Evolutionary conservation across 768 basidiomycete species (phyloP).

Genomic region (Lactarius vividus): DNA sequence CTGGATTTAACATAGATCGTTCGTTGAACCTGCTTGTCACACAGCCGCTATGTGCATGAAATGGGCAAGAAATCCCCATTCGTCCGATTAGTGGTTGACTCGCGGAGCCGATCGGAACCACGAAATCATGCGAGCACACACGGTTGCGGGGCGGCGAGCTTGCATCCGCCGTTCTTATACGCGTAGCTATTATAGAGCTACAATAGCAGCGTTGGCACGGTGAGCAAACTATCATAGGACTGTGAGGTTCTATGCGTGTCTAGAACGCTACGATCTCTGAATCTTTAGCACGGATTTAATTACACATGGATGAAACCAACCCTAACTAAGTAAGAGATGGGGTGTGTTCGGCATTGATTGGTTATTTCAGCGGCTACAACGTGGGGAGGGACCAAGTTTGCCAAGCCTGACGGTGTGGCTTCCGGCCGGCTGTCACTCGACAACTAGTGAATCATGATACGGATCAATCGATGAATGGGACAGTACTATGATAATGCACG

Average conservation of each 20-base stretch:
- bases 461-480: not conserved
- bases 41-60: conserved; percentile 5
- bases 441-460: not conserved
- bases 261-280: not conserved
- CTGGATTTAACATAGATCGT: not conserved
- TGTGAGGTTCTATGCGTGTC: not conserved
- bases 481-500: not conserved
- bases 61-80: not conserved
- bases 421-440: not conserved
- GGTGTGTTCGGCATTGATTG: too few relatives aligned
- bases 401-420: not conserved
- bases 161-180: not conserved
- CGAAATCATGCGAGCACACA: not conserved
- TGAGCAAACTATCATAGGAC: not conserved
- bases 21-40: not conserved
- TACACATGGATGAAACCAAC: not conserved
- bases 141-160: conserved; percentile 1
- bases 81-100: not conserved
- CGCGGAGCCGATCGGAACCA: conserved; percentile 6
- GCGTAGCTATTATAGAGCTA: not conserved
- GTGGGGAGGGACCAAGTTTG: not conserved
- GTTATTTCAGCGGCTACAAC: not conserved
- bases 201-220: not conserved
- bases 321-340: not conserved
- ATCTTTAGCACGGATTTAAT: not conserved